A percentile compares a stretch with the other conserved stretches of the same genome.
Conservation (phyloP, 495 filamentous ascomycete genomes). For the Cryomyces minteri region DNA sequence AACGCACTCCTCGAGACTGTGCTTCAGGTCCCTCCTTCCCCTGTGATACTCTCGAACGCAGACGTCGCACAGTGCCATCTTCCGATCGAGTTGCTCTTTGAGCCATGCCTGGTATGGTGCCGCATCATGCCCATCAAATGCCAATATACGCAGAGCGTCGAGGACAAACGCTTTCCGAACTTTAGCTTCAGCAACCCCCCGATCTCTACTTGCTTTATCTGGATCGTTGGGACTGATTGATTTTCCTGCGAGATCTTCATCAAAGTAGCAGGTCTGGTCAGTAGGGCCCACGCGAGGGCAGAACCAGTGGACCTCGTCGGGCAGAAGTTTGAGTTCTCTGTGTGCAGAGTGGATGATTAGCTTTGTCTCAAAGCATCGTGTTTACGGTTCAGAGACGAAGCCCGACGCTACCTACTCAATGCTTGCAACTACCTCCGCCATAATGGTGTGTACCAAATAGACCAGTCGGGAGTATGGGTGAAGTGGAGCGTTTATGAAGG, state of each 20-base stretch:
- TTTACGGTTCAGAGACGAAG: too few relatives aligned
- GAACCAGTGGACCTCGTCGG: conserved; percentile 18
- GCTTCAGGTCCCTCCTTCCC: conserved; percentile 41
- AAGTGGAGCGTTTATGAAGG: too few relatives aligned
- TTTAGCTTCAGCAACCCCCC: conserved; percentile 26
- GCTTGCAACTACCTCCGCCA: not conserved
- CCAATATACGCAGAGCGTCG: conserved; percentile 46
- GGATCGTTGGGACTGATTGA: not conserved
- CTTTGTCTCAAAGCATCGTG: not conserved
- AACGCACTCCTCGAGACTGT: conserved; percentile 33
- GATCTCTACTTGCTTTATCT: not conserved
- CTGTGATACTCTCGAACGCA: conserved; percentile 73
- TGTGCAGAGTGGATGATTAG: not conserved
- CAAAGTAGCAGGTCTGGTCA: conserved; percentile 14
- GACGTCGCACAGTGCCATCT: conserved; percentile 52
- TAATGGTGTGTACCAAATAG: not conserved
- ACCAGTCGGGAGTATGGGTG: too few relatives aligned
- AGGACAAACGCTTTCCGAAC: conserved; percentile 37
- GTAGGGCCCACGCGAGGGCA: conserved; percentile 16
- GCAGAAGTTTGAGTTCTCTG: conserved; percentile 16
- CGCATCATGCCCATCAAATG: conserved; percentile 42
- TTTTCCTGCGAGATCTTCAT: conserved; percentile 15
- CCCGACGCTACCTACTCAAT: not conserved
- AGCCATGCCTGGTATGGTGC: conserved; percentile 40
- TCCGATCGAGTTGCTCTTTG: conserved; percentile 28